Base-by-base conservation (phyloP, 805 yeast genomes). In the Candida fluviatilis region DNA sequence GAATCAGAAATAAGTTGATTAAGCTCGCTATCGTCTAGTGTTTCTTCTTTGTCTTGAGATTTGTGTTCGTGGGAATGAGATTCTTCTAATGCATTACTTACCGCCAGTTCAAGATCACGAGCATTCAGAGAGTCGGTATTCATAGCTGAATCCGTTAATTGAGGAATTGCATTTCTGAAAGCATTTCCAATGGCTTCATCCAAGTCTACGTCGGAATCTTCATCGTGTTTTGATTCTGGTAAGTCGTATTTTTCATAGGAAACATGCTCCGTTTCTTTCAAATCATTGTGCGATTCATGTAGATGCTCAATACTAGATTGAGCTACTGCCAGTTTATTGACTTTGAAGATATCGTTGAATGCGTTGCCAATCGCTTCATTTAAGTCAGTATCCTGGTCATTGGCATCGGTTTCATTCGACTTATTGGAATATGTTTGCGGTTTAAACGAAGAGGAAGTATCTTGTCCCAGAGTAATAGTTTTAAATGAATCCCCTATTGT, bases 21-120 rank as follows among this genome's bases (percentile, higher is more conserved):
- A 17, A 57, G 43, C 7, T 42, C 48, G 16, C 41, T 50, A 38
- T 55, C 60, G n/a, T 40, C 37, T n/a, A 33, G 4, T n/a, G 28
- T 13, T 13, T 33, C 26, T 26, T 23, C 18, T 33, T 18, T 23
- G 5, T 23, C 29, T 11, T 10, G 18, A 14, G 8, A 6, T 33
- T 16, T 5, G 10, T 31, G n/a, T n/a, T 31, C 14, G n/a, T 15
- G 15, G 24, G 6, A 28, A 31, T 26, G 17, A 5, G n/a, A 4
- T 14, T 6, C 46, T 36, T 50, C 54, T 40, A 67, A 62, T 2
- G 67, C 73, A 46, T 60, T 58, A 16, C 69, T 71, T 36, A 67
- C 65, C 25, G 70, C 71, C 32, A 50, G 52, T 41, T 62, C 60
- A 18, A 62, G 50, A 31, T 54, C 64, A 2, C 48, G 19, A 32